These are phyloP conservation scores for Cinnamomum chago DNA, from an alignment of 164 flowering plant genomes.

Conservation along the genomic window DNA sequence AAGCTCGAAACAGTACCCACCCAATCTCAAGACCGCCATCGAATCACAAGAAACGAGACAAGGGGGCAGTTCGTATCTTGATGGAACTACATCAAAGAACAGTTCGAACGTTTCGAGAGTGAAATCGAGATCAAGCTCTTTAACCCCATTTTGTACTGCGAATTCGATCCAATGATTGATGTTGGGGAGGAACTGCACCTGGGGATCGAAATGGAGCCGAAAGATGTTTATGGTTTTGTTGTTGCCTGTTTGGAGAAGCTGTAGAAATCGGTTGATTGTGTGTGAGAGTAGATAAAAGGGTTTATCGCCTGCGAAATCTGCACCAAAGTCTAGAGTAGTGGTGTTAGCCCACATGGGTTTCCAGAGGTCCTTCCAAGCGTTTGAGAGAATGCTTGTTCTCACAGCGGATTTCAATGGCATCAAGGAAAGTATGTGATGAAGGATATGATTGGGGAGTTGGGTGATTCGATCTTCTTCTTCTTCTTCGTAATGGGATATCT, in stretches of 20 bases:
- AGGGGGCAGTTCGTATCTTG: not conserved
- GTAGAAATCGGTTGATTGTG: conserved; percentile 3
- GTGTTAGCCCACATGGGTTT: not conserved
- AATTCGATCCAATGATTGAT: conserved; percentile 3
- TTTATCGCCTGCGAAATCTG: not conserved
- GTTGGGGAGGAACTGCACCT: not conserved
- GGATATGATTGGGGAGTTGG: conserved; percentile 7
- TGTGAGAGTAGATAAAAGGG: not conserved
- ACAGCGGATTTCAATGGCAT: not conserved
- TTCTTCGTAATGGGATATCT: no score
- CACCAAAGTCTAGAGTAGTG: conserved; percentile 2
- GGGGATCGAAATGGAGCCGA: not conserved
- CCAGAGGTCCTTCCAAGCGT: conserved; percentile 7
- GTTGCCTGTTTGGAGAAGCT: not conserved
- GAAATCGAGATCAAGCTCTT: conserved; percentile 6
- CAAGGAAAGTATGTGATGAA: conserved; percentile 7
- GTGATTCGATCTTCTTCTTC: conserved; percentile 3
- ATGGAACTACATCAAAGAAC: no score
- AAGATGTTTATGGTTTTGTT: not conserved
- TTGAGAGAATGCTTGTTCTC: conserved; percentile 10
- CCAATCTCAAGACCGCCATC: not conserved
- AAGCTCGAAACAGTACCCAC: not conserved
- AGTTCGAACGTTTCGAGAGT: not conserved
- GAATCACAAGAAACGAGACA: conserved; percentile 3
- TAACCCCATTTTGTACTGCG: not conserved